Evolutionary conservation across 176 grass and related monocot species (phyloP), one percentile per base, ranked within the genome.

Genomic region (Aechmea fasciata): DNA sequence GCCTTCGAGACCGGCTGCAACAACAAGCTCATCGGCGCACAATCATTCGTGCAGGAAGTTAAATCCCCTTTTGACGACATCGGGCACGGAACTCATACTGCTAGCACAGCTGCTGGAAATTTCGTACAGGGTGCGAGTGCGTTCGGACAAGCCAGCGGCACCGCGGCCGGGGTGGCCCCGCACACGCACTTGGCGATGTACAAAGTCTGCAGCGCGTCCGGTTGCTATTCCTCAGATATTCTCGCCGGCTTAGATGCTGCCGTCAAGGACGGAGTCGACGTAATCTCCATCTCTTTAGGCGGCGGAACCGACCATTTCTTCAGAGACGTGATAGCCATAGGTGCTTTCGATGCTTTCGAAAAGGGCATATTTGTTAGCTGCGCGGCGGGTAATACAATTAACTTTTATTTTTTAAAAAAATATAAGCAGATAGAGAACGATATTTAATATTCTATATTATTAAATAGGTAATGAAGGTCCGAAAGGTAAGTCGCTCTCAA

Each of bases 311-410:
- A 14, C 9, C 61, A 75, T 0, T 47, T 87, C 15, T 68, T 84
- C 51, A 64, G 65, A 25, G 88, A 91, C 68, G 69, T 72, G 0
- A 57, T 85, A 48, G 88, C 85, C 20, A 85, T 91, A 49, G 85
- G 78, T 50, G 70, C 82, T 12, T 85, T 88, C 11, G 76, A 66
- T 11, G 79, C 76, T 1, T 11, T 67, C 20, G 41, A 85, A 7
- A 91, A 49, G 25, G 88, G 81, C 48, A 11, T 91, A 75, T 14
- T 76, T 51, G 85, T 91, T 0, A 80, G 87, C 14, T 88, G 81
- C 69, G 85, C 88, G 22, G 88, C 67, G 0, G 88, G 88, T 13
- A 64, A 64, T 12, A 24, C 5, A 41, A 41, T 7, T 3, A 41
- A 7, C 4, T 41, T 41, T 6, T 41, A 41, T 41, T 41, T 3